Base-by-base conservation (phyloP, 2,329 filamentous ascomycete genomes). In the Diplodia corticola region DNA sequence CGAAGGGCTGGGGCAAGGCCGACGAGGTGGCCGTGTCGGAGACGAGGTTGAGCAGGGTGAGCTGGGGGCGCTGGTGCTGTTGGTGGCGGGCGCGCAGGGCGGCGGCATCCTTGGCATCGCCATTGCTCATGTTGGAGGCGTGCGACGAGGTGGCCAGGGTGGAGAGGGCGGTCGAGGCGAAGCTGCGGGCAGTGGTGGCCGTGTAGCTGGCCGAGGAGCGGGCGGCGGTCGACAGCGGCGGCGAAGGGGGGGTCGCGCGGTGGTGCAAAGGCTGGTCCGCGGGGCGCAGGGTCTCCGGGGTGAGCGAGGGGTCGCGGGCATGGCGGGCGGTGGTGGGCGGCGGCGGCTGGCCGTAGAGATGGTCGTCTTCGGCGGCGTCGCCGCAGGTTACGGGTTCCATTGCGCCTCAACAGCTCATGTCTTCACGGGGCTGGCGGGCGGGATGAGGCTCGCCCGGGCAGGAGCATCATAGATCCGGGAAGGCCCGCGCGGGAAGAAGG, bases 11-110 rank as follows among this genome's bases (percentile, higher is more conserved):
- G 12, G 76, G 75, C 49, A 79, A 72, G 6, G 77, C 77, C 53
- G 77, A 79, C 3, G 76, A 76, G 4, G 76, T 77, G 0, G 76
- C 77, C 7, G 73, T 76, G 67, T 77, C 76, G 37, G 77, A 78
- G 17, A 76, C 71, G 51, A 79, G 75, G 46, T 78, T 74, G 54
- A 79, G 74, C 20, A 79, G 70, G 33, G 75, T 76, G 30, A 75
- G 71, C 30, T 67, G 66, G 30, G 76, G 76, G 44, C 73, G 73
- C 3, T 75, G 72, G 67, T 77, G 71, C 55, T 61, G 64, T 22
- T 26, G 30, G 55, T 61, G 57, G 35, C 49, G 55, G 35, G 55
- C 55, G 49, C 49, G 55, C n/a, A 48, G 1, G 26, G 48, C 26
- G 9, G 64, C 48, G 20, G 55, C 48, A 28, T 61, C 55, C 49